A percentile compares a stretch with the other conserved stretches of the same genome.
Conservation (phyloP, 2,329 filamentous ascomycete genomes). For the Parafenestella ontariensis region DNA sequence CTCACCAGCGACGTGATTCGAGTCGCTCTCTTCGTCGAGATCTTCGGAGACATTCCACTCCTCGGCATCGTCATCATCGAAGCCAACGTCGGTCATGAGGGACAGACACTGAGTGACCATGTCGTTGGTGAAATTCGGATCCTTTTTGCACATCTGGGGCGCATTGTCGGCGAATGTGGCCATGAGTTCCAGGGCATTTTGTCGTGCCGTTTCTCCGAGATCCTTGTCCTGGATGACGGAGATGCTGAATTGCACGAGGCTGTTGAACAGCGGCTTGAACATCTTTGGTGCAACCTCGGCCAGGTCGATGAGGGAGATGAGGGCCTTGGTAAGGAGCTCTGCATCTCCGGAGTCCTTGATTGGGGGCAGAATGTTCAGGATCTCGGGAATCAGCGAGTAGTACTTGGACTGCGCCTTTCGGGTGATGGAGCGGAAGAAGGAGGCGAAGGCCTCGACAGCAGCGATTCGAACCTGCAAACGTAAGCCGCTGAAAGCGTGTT, state of each 20-base stretch:
- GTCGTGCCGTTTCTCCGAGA: constrained; percentile 83
- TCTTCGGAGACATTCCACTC: constrained; percentile 96
- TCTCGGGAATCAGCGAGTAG: constrained; percentile 83
- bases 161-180: constrained; percentile 96
- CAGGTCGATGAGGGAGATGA: constrained; percentile 90
- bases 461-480: constrained; percentile 79
- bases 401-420: constrained; percentile 92
- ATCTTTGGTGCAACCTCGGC: constrained; percentile 95
- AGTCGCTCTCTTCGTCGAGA: constrained; percentile 95
- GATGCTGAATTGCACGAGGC: constrained; percentile 89
- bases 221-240: constrained; percentile 97
- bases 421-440: constrained; percentile 89
- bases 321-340: constrained; percentile 87
- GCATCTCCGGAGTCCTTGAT: constrained; percentile 92
- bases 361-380: constrained; percentile 92
- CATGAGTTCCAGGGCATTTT: constrained; percentile 97
- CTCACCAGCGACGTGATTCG: constrained; percentile 96
- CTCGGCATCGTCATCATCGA: constrained; percentile 90
- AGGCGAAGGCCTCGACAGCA: constrained; percentile 94
- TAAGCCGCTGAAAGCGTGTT: constrained; percentile 11
- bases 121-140: constrained; percentile 86
- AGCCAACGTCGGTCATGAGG: constrained; percentile 95
- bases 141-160: constrained; percentile 93
- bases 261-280: constrained; percentile 95
- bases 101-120: constrained; percentile 99